Base-by-base conservation (phyloP, 495 filamentous ascomycete genomes). In the Acidiella bohemica region DNA sequence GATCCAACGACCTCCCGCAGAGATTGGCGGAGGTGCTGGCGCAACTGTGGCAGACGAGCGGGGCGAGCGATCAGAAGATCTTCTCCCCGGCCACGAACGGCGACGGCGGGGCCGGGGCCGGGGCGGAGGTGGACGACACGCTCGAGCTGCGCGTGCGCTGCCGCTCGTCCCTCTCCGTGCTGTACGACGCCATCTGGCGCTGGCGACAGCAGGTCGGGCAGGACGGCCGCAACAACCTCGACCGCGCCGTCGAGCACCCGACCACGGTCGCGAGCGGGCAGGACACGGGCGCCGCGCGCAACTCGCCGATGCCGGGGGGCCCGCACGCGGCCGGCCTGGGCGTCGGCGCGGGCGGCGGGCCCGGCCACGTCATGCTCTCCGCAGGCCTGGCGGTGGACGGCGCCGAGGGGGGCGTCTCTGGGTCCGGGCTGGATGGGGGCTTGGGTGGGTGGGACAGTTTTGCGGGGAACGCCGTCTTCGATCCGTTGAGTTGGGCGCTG, bases 171-270 rank as follows among this genome's bases (percentile, higher is more conserved):
- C 87, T 95, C 80, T 88, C 81, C 49, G 66, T 93, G 5, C 80
- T 95, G 2, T 93, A 80, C 56, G 86, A 95, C 60, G 84, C 80
- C 3, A 84, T 92, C 18, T 93, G 84, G 84, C 76, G 84, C 39
- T 95, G 86, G 86, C 70, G 86, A 2, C 42, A 51, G 18, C 47
- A 51, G 42, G 43, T 37, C 18, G 47, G 42, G 8, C 36, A 51
- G 27, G 42, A 39, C 18, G 47, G 42, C 23, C 40, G 41, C 26
- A 23, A 32, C 5, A 23, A 17, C 29, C 47, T 51, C 26, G 37
- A 51, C 10, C 31, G 25, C n/a, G 47, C 43, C 19, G 47, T 42
- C 32, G 42, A 51, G 17, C 31, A 51, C 28, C 47, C 47, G 20
- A 51, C 47, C 7, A 13, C 25, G 6, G 28, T 51, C 18, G 31